Percentiles rank a stretch among this genome's conserved stretches.
phyloP scores from a whole-genome alignment of 176 grass and related monocot species.

The Thalia dealbata region DNA sequence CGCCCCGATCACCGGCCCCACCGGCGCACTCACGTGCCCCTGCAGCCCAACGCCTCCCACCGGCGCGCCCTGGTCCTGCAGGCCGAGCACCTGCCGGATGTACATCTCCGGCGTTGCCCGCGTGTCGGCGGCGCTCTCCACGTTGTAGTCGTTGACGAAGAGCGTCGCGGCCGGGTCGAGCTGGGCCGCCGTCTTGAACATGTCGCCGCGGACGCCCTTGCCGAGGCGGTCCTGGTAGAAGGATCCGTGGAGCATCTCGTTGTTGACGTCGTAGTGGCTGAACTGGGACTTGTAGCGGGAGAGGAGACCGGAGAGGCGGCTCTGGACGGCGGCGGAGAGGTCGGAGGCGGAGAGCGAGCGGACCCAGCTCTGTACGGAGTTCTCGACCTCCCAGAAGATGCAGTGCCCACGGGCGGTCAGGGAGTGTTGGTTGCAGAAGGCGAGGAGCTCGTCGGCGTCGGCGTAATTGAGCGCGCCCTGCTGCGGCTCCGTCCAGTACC shows the following conservation, averaged over 20 bases:
- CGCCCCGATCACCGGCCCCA: conserved; percentile 38
- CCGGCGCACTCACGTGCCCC: conserved; percentile 50
- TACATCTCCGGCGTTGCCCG: conserved; percentile 47
- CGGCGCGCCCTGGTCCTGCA: conserved; percentile 63
- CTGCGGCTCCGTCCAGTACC: conserved; percentile 88
- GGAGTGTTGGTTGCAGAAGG: conserved; percentile 58
- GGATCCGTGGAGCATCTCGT: conserved; percentile 87
- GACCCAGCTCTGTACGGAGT: conserved; percentile 60
- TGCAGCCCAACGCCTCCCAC: conserved; percentile 59
- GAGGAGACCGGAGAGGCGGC: conserved; percentile 44
- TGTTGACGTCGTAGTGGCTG: conserved; percentile 79
- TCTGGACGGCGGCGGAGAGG: conserved; percentile 37
- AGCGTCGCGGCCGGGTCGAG: conserved; percentile 55
- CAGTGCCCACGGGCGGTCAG: conserved; percentile 63
- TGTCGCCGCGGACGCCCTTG: conserved; percentile 36
- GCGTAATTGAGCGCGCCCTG: conserved; percentile 49
- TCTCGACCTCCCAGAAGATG: conserved; percentile 88
- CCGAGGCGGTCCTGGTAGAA: conserved; percentile 86
- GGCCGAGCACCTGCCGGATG: conserved; percentile 54
- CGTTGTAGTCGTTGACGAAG: conserved; percentile 94
- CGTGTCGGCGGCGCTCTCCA: conserved; percentile 51
- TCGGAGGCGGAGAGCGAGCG: conserved; percentile 39
- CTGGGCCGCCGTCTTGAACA: conserved; percentile 55
- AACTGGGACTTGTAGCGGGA: conserved; percentile 75
- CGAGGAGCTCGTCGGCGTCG: conserved; percentile 78